Conservation (phyloP, 805 yeast genomes). For the Starmerella scarabaei region DNA sequence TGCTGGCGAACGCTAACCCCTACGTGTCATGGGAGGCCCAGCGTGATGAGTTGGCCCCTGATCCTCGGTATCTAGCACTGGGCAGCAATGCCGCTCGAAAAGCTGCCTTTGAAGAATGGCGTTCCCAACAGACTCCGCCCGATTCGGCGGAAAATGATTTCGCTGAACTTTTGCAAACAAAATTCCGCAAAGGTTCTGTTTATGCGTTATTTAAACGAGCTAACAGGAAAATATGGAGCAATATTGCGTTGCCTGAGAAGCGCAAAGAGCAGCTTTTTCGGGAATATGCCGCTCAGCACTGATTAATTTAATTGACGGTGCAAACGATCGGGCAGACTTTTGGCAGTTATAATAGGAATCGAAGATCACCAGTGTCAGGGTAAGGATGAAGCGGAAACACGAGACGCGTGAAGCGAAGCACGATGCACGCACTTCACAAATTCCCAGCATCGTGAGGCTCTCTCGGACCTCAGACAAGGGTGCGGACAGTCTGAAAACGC, state of each 20-base stretch:
- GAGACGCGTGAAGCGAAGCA: no score
- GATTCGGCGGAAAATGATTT: constrained; percentile 11
- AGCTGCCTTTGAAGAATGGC: constrained; percentile 38
- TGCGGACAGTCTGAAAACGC: constrained; percentile 4
- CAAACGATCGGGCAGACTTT: no score
- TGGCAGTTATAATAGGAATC: no score
- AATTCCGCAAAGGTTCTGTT: constrained; percentile 24
- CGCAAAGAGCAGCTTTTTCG: constrained; percentile 31
- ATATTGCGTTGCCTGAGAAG: constrained; percentile 25
- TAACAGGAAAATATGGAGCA: constrained; percentile 24
- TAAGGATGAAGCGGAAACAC: no score
- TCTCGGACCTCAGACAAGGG: no score
- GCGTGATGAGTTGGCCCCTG: constrained; percentile 31
- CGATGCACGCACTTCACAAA: no score
- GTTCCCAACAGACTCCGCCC: constrained; percentile 8
- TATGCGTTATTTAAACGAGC: constrained; percentile 33
- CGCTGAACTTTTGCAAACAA: constrained; percentile 23
- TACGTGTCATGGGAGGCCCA: constrained; percentile 39
- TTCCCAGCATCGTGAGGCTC: no score
- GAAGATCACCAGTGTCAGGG: no score
- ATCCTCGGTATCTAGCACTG: constrained; percentile 31
- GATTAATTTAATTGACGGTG: no score
- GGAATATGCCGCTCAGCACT: no score
- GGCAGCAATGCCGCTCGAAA: constrained; percentile 29
- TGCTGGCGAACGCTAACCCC: constrained; percentile 34